Evolutionary conservation across 352 stramenopile genomes (phyloP), one percentile per base, ranked within the genome.

Genomic region (Labyrinthula sp.): DNA sequence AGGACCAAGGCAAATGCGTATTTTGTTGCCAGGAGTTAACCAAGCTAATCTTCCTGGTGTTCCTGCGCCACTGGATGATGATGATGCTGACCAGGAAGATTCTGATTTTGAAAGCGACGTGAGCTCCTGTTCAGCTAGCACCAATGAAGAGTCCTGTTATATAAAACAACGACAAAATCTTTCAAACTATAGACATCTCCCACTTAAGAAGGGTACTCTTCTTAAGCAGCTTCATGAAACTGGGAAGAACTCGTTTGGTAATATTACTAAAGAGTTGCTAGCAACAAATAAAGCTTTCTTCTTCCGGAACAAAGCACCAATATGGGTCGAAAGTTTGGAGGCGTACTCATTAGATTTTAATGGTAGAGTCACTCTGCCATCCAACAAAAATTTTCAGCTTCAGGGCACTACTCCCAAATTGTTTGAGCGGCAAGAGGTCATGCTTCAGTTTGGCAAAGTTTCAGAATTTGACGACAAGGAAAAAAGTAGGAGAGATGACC

Each of bases 311-410:
- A 52, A 52, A 22, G 43, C 43, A 3, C 43, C 43, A 21, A 48
- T 48, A 31, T 52, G 35, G 30, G 25, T 52, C 5, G 43, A 52
- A 8, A 31, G 31, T 9, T 48, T 52, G 31, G 23, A 47, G 20
- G 43, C 43, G 10, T 52, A 52, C 20, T 52, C 43, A 25, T 18
- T 52, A 9, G 43, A 52, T 21, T 52, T 52, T 34, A 31, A 47
- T 9, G 43, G 43, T 25, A 31, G 43, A 25, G 43, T 52, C 3
- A 30, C 27, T 12, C 30, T 45, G 5, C 43, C 43, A 10, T 52
- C 43, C 8, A 52, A 52, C 43, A 52, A 52, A 18, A 52, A 52
- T 36, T 52, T 52, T 14, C 17, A 52, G 43, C 43, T 52, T 7
- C 15, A 35, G 3, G 10, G n/a, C 8, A 12, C 7, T 9, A 15